Evolutionary conservation across 1,284 basidiomycete genomes (phyloP).

Genomic region (Rhizoctonia solani): DNA sequence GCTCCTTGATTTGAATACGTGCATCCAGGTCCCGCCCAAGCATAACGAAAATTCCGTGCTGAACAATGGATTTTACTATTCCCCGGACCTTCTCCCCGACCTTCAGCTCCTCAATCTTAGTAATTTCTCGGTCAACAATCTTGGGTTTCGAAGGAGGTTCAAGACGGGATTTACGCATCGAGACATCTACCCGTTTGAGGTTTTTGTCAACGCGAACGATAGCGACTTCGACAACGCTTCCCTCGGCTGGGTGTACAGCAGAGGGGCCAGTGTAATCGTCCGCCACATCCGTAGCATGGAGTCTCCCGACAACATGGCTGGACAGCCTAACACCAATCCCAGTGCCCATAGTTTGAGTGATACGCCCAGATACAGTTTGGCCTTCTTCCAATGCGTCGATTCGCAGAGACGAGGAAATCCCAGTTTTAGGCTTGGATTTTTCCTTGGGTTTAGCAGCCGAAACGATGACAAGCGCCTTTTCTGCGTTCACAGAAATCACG

Average conservation of each 20-base stretch:
- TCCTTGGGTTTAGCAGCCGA: constrained; percentile 54
- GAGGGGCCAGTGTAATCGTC: constrained; percentile 69
- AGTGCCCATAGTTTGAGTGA: constrained; percentile 61
- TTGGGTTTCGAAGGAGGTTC: constrained; percentile 54
- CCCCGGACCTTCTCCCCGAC: constrained; percentile 79
- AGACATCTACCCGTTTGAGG: constrained; percentile 74
- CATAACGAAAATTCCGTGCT: constrained; percentile 89
- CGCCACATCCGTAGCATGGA: constrained; percentile 78
- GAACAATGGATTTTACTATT: constrained; percentile 85
- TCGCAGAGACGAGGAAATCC: background rate
- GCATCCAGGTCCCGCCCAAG: constrained; percentile 83
- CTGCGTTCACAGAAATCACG: constrained; percentile 87
- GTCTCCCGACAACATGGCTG: constrained; percentile 66
- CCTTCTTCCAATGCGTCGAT: constrained; percentile 58
- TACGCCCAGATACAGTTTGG: constrained; percentile 75
- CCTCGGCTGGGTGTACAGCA: constrained; percentile 60
- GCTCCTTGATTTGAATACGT: constrained; percentile 90
- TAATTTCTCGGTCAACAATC: constrained; percentile 72
- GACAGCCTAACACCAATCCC: constrained; percentile 79
- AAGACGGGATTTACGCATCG: constrained; percentile 74
- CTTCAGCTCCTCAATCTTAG: constrained; percentile 65
- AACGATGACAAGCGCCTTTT: constrained; percentile 87
- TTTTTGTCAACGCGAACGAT: constrained; percentile 70
- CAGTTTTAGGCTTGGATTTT: constrained; percentile 28
- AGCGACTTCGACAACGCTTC: constrained; percentile 68